These are phyloP conservation scores for Cyclanthera cordifolia DNA, from an alignment of 306 rosid species.

Conservation along the genomic window DNA sequence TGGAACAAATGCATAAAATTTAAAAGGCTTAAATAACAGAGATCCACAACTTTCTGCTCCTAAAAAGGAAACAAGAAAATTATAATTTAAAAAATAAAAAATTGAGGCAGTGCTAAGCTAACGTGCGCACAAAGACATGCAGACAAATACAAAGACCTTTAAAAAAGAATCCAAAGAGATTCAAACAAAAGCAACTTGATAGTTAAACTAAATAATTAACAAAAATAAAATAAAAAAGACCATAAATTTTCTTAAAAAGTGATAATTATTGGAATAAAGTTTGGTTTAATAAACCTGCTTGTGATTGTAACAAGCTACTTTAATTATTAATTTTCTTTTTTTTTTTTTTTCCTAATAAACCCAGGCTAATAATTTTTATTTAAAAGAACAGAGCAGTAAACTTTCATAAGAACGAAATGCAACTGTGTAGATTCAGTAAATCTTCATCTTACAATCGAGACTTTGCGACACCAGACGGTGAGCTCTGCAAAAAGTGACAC, in stretches of 20 bases:
- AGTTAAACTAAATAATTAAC: not conserved
- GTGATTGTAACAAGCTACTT: not conserved
- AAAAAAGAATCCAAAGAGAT: not conserved
- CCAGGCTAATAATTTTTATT: no score
- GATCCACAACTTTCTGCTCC: slow-evolving; percentile 1
- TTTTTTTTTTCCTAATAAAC: no score
- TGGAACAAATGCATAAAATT: not conserved
- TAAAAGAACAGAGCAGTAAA: not conserved
- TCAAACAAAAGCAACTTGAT: not conserved
- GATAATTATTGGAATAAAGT: not conserved
- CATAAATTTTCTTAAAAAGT: not conserved
- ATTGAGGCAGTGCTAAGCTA: not conserved
- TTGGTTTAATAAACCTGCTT: not conserved
- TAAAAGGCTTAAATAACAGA: not conserved
- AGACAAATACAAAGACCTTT: not conserved
- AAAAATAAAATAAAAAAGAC: not conserved
- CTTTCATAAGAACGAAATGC: not conserved
- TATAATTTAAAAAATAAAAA: not conserved
- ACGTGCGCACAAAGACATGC: not conserved
- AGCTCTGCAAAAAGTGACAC: not conserved
- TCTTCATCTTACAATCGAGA: slow-evolving; percentile 2
- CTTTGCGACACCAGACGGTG: not conserved
- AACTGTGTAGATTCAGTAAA: not conserved
- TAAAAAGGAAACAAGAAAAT: not conserved
- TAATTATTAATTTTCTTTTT: no score